Percentiles rank a stretch among this genome's conserved stretches.
Conservation (phyloP, 2,329 filamentous ascomycete species). For the Alternaria dauci region DNA sequence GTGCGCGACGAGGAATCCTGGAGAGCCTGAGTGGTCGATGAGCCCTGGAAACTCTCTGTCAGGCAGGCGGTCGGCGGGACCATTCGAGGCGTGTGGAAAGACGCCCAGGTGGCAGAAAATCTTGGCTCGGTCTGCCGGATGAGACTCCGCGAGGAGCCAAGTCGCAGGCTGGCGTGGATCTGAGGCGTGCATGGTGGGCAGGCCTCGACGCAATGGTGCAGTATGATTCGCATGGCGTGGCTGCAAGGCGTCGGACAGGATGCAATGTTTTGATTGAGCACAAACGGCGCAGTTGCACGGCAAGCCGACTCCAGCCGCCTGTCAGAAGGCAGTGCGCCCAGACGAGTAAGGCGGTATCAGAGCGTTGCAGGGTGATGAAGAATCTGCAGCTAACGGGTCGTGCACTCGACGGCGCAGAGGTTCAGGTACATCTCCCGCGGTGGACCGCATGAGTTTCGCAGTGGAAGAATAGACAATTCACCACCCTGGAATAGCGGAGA, state of each 20-base stretch:
- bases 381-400: conserved; percentile 35
- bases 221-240: conserved; percentile 33
- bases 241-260: conserved; percentile 27
- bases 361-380: conserved; percentile 16
- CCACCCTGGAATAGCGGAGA: not conserved
- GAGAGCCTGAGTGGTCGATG: conserved; percentile 15
- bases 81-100: conserved; percentile 33
- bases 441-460: conserved; percentile 16
- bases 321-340: not conserved
- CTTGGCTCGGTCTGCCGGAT: conserved; percentile 33
- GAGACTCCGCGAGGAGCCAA: conserved; percentile 22
- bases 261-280: conserved; percentile 38
- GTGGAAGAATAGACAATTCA: conserved; percentile 7
- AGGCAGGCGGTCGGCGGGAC: conserved; percentile 11
- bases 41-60: conserved; percentile 25
- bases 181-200: conserved; percentile 28
- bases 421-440: conserved; percentile 45
- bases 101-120: conserved; percentile 25
- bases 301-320: conserved; percentile 40
- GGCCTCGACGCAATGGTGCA: conserved; percentile 29
- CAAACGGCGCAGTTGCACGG: conserved; percentile 39
- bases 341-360: conserved; percentile 14
- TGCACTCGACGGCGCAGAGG: conserved; percentile 31
- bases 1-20: conserved; percentile 18
- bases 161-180: conserved; percentile 21